phyloP scores from a whole-genome alignment of 495 filamentous ascomycete species.

The Aspergillus coremiiformis region DNA sequence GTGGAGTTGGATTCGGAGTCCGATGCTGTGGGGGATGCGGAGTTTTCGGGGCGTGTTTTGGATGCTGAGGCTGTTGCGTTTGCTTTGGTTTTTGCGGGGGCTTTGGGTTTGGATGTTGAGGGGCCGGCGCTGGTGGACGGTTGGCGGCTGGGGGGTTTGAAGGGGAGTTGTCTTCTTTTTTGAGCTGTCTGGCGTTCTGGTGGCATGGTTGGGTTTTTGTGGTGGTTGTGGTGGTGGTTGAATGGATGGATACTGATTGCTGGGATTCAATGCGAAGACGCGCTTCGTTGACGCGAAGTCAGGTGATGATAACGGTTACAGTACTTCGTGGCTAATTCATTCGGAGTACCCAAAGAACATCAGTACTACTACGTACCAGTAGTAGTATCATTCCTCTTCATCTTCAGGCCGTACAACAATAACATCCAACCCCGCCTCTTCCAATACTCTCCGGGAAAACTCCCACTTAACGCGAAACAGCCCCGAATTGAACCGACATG shows the following conservation, averaged over 20 bases:
- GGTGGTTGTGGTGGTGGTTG: background rate
- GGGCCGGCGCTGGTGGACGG: conserved; percentile 13
- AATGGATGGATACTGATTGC: background rate
- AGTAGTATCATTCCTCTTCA: conserved; percentile 5
- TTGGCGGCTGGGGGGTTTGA: conserved; percentile 45
- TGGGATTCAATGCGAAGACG: conserved; percentile 3
- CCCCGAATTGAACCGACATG: conserved; percentile 41
- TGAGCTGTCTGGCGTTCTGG: conserved; percentile 28
- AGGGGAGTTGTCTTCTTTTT: conserved; percentile 41
- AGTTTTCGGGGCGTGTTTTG: background rate
- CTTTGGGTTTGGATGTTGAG: conserved; percentile 11
- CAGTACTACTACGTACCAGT: too few relatives aligned
- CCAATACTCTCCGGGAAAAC: conserved; percentile 17
- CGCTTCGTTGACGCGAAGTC: conserved; percentile 25
- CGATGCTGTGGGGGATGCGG: conserved; percentile 12
- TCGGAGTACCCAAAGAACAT: too few relatives aligned
- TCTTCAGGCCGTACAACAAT: conserved; percentile 21
- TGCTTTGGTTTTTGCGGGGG: conserved; percentile 4
- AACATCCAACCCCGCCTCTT: conserved; percentile 15
- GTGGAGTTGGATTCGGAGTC: conserved; percentile 7
- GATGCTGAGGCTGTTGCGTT: conserved; percentile 1
- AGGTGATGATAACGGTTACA: too few relatives aligned
- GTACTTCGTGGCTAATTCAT: too few relatives aligned
- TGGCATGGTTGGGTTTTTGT: conserved; percentile 21
- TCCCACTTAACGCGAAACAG: conserved; percentile 35